Percentiles rank a stretch among this genome's conserved stretches.
These are phyloP conservation scores for Setomelanomma holmii DNA, from an alignment of 2,329 filamentous ascomycete genomes.

Conservation along the genomic window DNA sequence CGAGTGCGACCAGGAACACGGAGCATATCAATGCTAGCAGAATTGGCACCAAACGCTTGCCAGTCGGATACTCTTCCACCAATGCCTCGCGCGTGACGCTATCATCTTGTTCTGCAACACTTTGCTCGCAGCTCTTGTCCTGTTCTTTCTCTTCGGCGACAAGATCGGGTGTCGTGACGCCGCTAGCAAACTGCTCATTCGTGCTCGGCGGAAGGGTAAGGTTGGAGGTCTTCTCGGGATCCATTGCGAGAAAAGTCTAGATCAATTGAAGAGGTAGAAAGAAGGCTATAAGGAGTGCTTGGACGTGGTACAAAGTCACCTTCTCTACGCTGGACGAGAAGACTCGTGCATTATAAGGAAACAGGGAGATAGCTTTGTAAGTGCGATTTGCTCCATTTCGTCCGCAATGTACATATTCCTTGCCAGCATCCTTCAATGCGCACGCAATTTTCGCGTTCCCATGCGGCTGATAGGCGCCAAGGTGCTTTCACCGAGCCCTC, in stretches of 20 bases:
- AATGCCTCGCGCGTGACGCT: background rate
- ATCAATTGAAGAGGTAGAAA: too few relatives aligned
- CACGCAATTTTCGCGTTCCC: background rate
- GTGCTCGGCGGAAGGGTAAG: background rate
- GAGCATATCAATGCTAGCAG: constrained; percentile 1
- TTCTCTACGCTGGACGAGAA: background rate
- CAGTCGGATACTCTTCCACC: background rate
- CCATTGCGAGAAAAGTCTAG: background rate
- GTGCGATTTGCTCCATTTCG: background rate
- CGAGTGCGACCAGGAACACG: constrained; percentile 1
- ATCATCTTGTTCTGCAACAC: background rate
- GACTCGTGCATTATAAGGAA: background rate
- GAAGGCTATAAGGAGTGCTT: too few relatives aligned
- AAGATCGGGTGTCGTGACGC: background rate
- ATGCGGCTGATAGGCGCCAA: too few relatives aligned
- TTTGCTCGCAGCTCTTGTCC: background rate
- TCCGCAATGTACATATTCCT: background rate
- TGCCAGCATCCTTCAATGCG: background rate
- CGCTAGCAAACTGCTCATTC: background rate
- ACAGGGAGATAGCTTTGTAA: background rate
- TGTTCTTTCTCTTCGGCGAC: constrained; percentile 1
- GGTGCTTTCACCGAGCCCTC: background rate
- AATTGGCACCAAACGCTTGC: background rate
- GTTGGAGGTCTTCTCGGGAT: background rate
- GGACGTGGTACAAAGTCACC: background rate